Conservation (phyloP, 148 eudicot genomes). For the Cornus suecica region DNA sequence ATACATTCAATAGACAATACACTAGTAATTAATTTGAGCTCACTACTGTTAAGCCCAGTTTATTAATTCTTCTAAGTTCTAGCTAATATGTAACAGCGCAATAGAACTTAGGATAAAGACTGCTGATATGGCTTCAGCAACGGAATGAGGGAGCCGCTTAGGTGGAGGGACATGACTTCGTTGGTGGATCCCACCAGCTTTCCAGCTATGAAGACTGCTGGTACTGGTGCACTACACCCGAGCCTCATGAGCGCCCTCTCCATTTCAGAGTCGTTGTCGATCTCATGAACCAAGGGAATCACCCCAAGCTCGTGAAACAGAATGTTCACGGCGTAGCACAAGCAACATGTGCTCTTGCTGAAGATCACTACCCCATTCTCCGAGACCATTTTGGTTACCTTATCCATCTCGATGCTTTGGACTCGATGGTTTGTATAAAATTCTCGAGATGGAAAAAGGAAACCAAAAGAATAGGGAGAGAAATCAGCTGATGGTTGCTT, state of each 20-base stretch:
- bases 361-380: constrained; percentile 78
- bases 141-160: constrained; percentile 58
- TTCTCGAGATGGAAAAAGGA: not conserved
- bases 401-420: constrained; percentile 45
- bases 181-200: constrained; percentile 77
- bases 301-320: constrained; percentile 67
- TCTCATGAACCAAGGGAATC: constrained; percentile 46
- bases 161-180: constrained; percentile 92
- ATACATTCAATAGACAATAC: not conserved
- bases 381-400: constrained; percentile 48
- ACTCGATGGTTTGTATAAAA: not conserved
- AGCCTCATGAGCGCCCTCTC: constrained; percentile 65
- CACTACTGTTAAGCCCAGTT: constrained; percentile 10
- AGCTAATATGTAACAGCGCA: not conserved
- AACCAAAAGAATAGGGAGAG: not conserved
- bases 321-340: constrained; percentile 74
- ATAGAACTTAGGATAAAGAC: constrained; percentile 9
- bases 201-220: constrained; percentile 79
- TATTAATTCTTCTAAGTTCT: constrained; percentile 10
- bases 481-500: constrained; percentile 38
- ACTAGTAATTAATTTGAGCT: constrained; percentile 7
- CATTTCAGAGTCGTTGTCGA: constrained; percentile 67
- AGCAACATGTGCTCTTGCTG: constrained; percentile 83
- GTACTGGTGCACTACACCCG: constrained; percentile 58
- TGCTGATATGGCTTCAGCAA: constrained; percentile 60